These are phyloP conservation scores for Chalara sp. DNA, from an alignment of 2,329 filamentous ascomycete genomes.

Conservation along the genomic window DNA sequence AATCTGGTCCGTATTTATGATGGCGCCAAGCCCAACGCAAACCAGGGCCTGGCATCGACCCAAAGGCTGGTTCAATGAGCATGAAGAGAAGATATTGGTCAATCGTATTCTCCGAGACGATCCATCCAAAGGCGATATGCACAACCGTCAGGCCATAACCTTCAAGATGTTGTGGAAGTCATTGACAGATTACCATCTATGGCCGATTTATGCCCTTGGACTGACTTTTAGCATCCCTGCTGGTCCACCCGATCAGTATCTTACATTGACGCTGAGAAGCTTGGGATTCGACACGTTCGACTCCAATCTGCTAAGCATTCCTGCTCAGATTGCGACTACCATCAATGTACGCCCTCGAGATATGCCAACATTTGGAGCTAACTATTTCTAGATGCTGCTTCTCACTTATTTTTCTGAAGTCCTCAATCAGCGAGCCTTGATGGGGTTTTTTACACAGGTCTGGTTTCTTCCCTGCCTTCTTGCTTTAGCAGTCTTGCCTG, in stretches of 20 bases:
- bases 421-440: conserved; percentile 28
- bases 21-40: conserved; percentile 55
- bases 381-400: conserved; percentile 31
- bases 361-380: conserved; percentile 33
- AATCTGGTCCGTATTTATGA: conserved; percentile 45
- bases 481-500: neutral
- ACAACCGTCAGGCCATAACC: conserved; percentile 48
- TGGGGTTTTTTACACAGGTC: conserved; percentile 25
- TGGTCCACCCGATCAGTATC: conserved; percentile 38
- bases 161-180: conserved; percentile 28
- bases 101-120: conserved; percentile 52
- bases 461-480: conserved; percentile 32
- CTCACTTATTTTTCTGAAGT: conserved; percentile 37
- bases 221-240: conserved; percentile 40
- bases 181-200: conserved; percentile 51
- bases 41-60: conserved; percentile 48
- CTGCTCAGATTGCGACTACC: neutral
- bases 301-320: neutral
- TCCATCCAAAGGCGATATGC: conserved; percentile 42
- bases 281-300: conserved; percentile 8
- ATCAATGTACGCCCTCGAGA: conserved; percentile 34
- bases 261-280: conserved; percentile 42
- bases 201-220: conserved; percentile 38
- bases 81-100: conserved; percentile 60
- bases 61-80: conserved; percentile 56